Evolutionary conservation across 2,329 filamentous ascomycete genomes (phyloP).

Genomic region (Penicillium oxalicum): DNA sequence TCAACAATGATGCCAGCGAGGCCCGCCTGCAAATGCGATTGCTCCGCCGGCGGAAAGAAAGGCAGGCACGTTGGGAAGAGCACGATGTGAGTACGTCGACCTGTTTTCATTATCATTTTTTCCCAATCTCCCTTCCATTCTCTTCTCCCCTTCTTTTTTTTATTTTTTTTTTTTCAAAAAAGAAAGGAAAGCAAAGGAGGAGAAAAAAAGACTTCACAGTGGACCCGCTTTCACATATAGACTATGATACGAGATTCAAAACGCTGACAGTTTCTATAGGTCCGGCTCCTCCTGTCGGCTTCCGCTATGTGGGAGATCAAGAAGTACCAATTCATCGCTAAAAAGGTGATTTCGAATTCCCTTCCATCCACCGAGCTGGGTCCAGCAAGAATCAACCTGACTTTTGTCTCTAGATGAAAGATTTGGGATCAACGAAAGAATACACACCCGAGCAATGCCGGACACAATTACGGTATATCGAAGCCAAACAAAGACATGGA

Average conservation of each 20-base stretch:
- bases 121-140: no score
- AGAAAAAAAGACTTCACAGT: no score
- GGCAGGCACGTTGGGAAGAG: conserved; percentile 35
- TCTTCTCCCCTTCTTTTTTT: not conserved
- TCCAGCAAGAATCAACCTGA: not conserved
- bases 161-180: not conserved
- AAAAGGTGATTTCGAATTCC: conserved; percentile 29
- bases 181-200: no score
- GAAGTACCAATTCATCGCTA: conserved; percentile 35
- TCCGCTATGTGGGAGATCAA: conserved; percentile 34
- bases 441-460: conserved; percentile 36
- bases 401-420: conserved; percentile 21
- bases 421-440: conserved; percentile 28
- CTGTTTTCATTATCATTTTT: not conserved
- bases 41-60: conserved; percentile 32
- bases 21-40: conserved; percentile 41
- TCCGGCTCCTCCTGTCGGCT: conserved; percentile 32
- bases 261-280: conserved; percentile 14
- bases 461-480: conserved; percentile 26
- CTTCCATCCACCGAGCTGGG: no score
- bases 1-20: conserved; percentile 35
- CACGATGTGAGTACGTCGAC: conserved; percentile 41
- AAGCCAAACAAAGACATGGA: conserved; percentile 15
- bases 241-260: no score
- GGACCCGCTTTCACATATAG: no score